Base-by-base conservation (phyloP, 305 asterid species). In the Solanum aculeatissimum region DNA sequence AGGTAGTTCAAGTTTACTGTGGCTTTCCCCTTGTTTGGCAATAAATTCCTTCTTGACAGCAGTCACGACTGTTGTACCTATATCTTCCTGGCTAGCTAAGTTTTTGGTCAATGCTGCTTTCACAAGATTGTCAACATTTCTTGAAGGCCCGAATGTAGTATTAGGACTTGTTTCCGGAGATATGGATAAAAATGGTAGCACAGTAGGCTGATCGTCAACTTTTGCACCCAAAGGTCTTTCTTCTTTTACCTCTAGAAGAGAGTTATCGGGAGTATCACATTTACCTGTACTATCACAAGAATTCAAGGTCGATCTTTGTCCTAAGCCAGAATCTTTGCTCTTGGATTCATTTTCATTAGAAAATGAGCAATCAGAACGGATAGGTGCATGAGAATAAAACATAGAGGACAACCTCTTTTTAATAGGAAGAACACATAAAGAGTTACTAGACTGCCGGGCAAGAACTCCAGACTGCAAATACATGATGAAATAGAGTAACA, bases 331-430 rank as follows among this genome's bases (percentile, higher is more conserved):
- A 13, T 90, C 91, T 79, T 86, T 85, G 3, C 82, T 85, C 85
- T 88, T 88, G 13, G 75, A 80, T 85, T 86, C 89, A 60, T 57
- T 82, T 49, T 70, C 90, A 82, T 62, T 88, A 0, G 69, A 9
- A 16, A 35, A 19, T 1, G 88, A 75, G 87, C 70, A 1, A 16
- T 90, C 95, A 85, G 87, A 90, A 14, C 74, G 88, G 18, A 93
- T 85, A 86, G 96, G 91, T 65, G 98, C 88, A 18, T 86, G 66
- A 4, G 90, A 87, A 87, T 94, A 90, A 35, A 35, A 35, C 40
- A 35, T 35, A 35, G 40, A 35, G 40, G 40, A 35, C 85, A 92
- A 93, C 87, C 99, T 93, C 88, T 96, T 96, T 94, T 94, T 96
- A 8, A 93, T 87, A 49, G 99, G 99, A 84, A 96, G 88, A 88